phyloP scores from a whole-genome alignment of 345 rosid genomes.

The Salix caprea region DNA sequence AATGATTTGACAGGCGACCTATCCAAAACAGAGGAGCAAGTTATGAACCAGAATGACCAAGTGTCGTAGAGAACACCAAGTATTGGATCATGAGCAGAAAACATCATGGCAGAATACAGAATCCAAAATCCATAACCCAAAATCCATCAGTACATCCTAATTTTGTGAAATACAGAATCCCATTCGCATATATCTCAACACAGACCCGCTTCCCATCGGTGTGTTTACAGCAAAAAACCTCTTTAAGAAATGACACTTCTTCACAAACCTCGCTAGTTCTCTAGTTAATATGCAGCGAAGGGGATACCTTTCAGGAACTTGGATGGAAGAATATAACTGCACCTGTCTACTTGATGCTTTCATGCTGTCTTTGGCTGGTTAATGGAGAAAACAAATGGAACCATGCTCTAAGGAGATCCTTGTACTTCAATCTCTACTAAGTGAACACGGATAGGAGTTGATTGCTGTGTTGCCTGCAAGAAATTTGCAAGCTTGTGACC shows the following conservation, averaged over 20 bases:
- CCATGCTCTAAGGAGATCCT: background rate
- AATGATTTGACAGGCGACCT: background rate
- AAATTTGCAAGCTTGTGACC: too few species aligned
- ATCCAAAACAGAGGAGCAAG: background rate
- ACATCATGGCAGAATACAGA: background rate
- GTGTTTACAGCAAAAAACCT: background rate
- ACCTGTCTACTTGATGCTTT: background rate
- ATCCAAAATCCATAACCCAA: background rate
- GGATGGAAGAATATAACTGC: background rate
- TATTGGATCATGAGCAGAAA: background rate
- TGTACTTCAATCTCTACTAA: background rate
- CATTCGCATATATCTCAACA: background rate
- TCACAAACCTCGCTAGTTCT: background rate
- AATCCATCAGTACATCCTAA: background rate
- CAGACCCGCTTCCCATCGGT: background rate
- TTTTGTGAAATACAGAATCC: background rate
- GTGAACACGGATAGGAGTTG: too few species aligned
- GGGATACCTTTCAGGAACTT: background rate
- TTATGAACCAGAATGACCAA: background rate
- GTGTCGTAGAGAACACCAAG: too few species aligned
- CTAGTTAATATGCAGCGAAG: background rate
- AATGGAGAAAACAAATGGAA: background rate
- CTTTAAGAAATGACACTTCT: background rate
- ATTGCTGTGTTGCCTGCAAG: too few species aligned
- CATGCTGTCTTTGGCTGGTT: background rate